phyloP scores from a whole-genome alignment of 495 filamentous ascomycete genomes.

The Pyronema omphalodes region DNA sequence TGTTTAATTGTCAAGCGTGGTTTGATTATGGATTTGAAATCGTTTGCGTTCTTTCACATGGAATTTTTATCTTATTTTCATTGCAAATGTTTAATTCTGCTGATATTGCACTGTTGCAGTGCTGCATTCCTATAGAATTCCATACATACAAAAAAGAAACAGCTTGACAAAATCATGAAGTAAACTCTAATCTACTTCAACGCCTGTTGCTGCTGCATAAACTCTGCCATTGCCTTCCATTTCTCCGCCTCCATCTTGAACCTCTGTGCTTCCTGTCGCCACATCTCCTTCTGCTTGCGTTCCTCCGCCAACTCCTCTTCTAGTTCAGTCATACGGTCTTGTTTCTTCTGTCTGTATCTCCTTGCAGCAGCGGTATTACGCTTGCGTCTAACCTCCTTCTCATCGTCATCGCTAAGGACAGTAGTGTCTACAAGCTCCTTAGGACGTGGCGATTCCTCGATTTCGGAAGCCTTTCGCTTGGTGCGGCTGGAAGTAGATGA shows the following conservation, averaged over 20 bases:
- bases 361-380: conserved; percentile 5
- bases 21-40: too few relatives aligned
- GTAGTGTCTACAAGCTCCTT: conserved; percentile 1
- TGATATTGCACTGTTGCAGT: too few relatives aligned
- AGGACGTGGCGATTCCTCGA: background rate
- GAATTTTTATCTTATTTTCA: too few relatives aligned
- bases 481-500: background rate
- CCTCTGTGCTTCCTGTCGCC: background rate
- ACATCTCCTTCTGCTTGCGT: conserved; percentile 3
- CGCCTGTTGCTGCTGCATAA: background rate
- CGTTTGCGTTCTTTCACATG: too few relatives aligned
- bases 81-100: too few relatives aligned
- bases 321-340: conserved; percentile 4
- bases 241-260: conserved; percentile 5
- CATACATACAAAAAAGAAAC: too few relatives aligned
- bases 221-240: conserved; percentile 1
- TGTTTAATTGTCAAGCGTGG: too few relatives aligned
- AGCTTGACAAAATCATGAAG: too few relatives aligned
- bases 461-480: background rate
- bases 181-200: too few relatives aligned
- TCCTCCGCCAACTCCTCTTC: background rate
- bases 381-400: conserved; percentile 4
- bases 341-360: conserved; percentile 6
- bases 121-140: too few relatives aligned
- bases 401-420: conserved; percentile 5